Evolutionary conservation across 345 rosid species (phyloP), one percentile per base, ranked within the genome.

Genomic region (Citrus mangshanensis): DNA sequence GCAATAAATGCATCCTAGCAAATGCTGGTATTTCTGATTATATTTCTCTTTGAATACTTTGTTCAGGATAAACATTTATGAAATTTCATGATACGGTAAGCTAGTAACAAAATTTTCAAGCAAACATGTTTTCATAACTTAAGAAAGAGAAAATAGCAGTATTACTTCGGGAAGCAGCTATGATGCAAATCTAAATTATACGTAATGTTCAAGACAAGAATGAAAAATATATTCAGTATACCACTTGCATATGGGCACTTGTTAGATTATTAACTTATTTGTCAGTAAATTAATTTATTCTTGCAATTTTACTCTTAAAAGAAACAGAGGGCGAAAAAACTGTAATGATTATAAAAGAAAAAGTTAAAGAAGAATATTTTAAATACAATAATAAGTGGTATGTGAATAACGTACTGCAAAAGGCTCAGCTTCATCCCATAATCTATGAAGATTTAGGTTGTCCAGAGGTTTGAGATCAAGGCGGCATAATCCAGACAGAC

Each of bases 401-500:
- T 38, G 38, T 46, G 72, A 84, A 81, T 67, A 62, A 78, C 89
- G 28, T 91, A 95, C 98, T 38, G 86, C 83, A 80, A 84, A 89
- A 38, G 90, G 91, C 78, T 88, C 88, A 77, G 77, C 83, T 81
- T 92, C 89, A 51, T 81, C 85, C 99, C 98, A 95, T 68, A 88
- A 86, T 70, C 70, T 83, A 67, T 18, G 76, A 60, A 92, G 68
- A 87, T 88, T 80, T 60, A 81, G 84, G 82, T 87, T 89, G 80
- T 54, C 83, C 77, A 78, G 80, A 68, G 87, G 90, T 61, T 88
- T 77, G 77, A 95, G 89, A 78, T 86, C 89, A 59, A 93, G 92
- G 73, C 90, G 90, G 63, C 87, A 83, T 77, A 95, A 86, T 80
- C 96, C 99, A 69, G 97, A 89, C 81, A 64, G 58, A 77, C 89